Evolutionary conservation across 1,284 basidiomycete genomes (phyloP), one percentile per base, ranked within the genome.

Genomic region (Golubevia sp.): DNA sequence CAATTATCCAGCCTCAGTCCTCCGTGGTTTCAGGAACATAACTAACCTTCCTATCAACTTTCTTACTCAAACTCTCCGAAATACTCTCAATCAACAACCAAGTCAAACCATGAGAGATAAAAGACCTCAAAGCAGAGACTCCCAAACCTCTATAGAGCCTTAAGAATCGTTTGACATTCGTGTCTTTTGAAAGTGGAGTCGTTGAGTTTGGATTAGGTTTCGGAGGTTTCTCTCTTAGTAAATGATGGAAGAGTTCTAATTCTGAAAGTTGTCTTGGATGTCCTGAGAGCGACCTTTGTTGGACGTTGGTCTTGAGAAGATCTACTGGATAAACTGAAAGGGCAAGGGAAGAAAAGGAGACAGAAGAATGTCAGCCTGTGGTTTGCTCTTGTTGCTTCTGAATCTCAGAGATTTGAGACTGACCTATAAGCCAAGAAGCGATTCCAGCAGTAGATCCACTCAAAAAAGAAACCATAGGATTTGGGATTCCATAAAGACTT

Each of bases 281-380:
- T 52, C 91, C 91, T 2, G 92, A 91, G 38, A 97, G 86, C 13
- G 92, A 90, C 59, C 94, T 90, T 77, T 94, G 91, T 81, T 97
- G 93, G 38, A 95, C 88, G 80, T 94, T 94, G 0, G 94, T 96
- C 86, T 97, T 97, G 62, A 96, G 92, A 58, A 93, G 92, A 73
- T 73, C 83, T 15, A 85, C 67, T 0, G 81, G 82, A 56, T 84
- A 83, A 52, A 81, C 70, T 48, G 48, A 4, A 15, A 20, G 55
- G n/a, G n/a, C n/a, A 34, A 3, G 30, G 11, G 30, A 34, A 34
- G 5, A 11, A 34, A 5, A 34, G 11, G 11, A 34, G 11, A 3
- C 30, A 34, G 30, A 34, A 34, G 11, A 34, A 11, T 34, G 30
- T 5, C n/a, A n/a, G n/a, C n/a, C n/a, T n/a, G n/a, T n/a, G n/a